A percentile compares a stretch with the other conserved stretches of the same genome.
phyloP scores from a whole-genome alignment of 2,329 filamentous ascomycete species.

The Bimuria novae-zelandiae region DNA sequence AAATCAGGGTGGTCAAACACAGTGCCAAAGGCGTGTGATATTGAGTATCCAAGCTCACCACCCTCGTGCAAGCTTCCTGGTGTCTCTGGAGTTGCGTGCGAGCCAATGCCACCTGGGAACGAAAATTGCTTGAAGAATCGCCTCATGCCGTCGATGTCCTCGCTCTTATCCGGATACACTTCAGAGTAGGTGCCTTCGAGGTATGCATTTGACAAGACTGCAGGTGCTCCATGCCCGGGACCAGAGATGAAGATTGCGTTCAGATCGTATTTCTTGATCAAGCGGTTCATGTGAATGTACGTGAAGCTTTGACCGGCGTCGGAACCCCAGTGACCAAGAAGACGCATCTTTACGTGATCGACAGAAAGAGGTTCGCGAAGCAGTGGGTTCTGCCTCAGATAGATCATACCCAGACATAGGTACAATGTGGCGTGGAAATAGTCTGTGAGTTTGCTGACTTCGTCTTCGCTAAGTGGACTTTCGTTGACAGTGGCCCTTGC shows the following conservation, averaged over 20 bases:
- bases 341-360: slow-evolving; percentile 73
- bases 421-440: slow-evolving; percentile 78
- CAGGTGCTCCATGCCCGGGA: slow-evolving; percentile 77
- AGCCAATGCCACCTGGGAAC: slow-evolving; percentile 78
- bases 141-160: slow-evolving; percentile 70
- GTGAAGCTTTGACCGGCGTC: slow-evolving; percentile 82
- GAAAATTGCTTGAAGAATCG: slow-evolving; percentile 84
- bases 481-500: slow-evolving; percentile 67
- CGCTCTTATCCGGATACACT: slow-evolving; percentile 74
- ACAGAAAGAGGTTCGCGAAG: slow-evolving; percentile 69
- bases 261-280: slow-evolving; percentile 80
- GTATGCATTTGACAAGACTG: slow-evolving; percentile 75
- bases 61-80: slow-evolving; percentile 79
- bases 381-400: slow-evolving; percentile 73
- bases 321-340: slow-evolving; percentile 79
- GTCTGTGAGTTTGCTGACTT: slow-evolving; percentile 70
- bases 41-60: slow-evolving; percentile 79
- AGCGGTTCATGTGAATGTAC: slow-evolving; percentile 79
- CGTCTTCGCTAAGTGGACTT: slow-evolving; percentile 67
- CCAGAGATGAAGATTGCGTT: slow-evolving; percentile 75
- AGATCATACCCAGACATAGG: slow-evolving; percentile 79
- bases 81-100: slow-evolving; percentile 78
- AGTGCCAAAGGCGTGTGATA: slow-evolving; percentile 77
- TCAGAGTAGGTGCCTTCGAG: slow-evolving; percentile 79
- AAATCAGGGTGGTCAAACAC: slow-evolving; percentile 77